These are phyloP conservation scores for Salix arbutifolia DNA, from an alignment of 345 rosid genomes.

Conservation along the genomic window DNA sequence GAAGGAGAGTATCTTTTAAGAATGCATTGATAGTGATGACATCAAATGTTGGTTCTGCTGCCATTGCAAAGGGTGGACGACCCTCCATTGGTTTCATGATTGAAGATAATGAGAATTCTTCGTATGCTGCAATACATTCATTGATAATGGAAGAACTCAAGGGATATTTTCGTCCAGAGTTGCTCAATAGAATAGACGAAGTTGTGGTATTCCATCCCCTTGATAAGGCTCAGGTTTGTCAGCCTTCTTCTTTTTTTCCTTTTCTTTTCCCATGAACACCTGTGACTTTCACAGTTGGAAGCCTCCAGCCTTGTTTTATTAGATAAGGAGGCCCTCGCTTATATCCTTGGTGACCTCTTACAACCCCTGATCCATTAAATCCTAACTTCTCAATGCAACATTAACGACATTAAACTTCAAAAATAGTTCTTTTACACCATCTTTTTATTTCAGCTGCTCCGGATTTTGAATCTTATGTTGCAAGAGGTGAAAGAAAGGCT, in stretches of 20 bases:
- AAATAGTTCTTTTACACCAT: neutral
- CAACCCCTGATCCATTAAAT: too few species aligned
- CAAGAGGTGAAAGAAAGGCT: slow-evolving; percentile 78
- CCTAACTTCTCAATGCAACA: neutral
- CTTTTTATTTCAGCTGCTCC: slow-evolving; percentile 57
- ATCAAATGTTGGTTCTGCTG: slow-evolving; percentile 82
- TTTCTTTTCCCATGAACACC: neutral
- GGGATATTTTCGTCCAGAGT: slow-evolving; percentile 86
- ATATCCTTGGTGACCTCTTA: neutral
- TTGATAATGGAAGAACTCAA: slow-evolving; percentile 82
- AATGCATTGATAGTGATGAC: slow-evolving; percentile 94
- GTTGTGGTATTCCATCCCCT: slow-evolving; percentile 84
- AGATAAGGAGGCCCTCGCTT: neutral
- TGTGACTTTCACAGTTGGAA: neutral
- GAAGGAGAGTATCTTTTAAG: slow-evolving; percentile 88
- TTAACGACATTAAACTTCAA: neutral
- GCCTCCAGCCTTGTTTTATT: neutral
- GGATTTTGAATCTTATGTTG: slow-evolving; percentile 74
- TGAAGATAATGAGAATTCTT: slow-evolving; percentile 47
- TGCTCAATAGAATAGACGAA: slow-evolving; percentile 94
- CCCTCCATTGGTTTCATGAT: slow-evolving; percentile 59
- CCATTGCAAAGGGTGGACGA: slow-evolving; percentile 88
- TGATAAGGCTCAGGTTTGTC: slow-evolving; percentile 77
- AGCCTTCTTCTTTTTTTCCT: neutral
- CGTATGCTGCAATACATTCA: slow-evolving; percentile 74